These are phyloP conservation scores for Irpex sp. DNA, from an alignment of 1,284 basidiomycete species.

Conservation along the genomic window DNA sequence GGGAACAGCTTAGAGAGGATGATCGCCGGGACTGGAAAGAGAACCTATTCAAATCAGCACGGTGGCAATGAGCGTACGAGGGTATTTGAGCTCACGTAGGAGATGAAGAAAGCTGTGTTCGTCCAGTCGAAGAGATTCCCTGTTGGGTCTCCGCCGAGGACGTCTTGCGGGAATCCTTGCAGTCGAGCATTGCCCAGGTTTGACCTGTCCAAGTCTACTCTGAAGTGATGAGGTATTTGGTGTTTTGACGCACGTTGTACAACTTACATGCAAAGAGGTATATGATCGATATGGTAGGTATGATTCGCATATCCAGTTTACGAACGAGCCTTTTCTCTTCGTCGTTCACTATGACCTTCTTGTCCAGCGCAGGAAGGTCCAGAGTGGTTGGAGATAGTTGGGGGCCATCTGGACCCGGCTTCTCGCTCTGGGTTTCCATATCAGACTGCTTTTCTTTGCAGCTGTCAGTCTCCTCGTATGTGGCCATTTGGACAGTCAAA, in stretches of 20 bases:
- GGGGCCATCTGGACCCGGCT: too few species aligned
- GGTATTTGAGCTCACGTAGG: constrained; percentile 45
- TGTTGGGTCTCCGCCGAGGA: constrained; percentile 60
- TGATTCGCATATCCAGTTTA: constrained; percentile 61
- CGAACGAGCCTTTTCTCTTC: constrained; percentile 56
- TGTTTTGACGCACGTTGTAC: too few species aligned
- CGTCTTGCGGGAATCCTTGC: constrained; percentile 59
- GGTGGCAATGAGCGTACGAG: too few species aligned
- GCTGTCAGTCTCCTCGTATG: too few species aligned
- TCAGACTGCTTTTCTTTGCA: too few species aligned
- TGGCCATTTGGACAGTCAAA: too few species aligned
- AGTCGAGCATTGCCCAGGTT: constrained; percentile 74
- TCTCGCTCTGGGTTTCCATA: too few species aligned
- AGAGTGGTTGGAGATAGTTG: background rate
- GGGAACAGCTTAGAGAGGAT: constrained; percentile 60
- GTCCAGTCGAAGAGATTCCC: constrained; percentile 69
- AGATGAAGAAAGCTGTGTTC: constrained; percentile 70
- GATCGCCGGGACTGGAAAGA: constrained; percentile 66
- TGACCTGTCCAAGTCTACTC: constrained; percentile 68
- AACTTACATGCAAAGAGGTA: constrained; percentile 71
- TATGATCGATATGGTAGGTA: constrained; percentile 64
- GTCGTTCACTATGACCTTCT: constrained; percentile 6
- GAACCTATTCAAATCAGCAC: constrained; percentile 38
- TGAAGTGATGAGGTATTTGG: too few species aligned
- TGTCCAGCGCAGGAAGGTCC: background rate